These are phyloP conservation scores for Royoungia palumana DNA, from an alignment of 768 basidiomycete species.

Conservation along the genomic window DNA sequence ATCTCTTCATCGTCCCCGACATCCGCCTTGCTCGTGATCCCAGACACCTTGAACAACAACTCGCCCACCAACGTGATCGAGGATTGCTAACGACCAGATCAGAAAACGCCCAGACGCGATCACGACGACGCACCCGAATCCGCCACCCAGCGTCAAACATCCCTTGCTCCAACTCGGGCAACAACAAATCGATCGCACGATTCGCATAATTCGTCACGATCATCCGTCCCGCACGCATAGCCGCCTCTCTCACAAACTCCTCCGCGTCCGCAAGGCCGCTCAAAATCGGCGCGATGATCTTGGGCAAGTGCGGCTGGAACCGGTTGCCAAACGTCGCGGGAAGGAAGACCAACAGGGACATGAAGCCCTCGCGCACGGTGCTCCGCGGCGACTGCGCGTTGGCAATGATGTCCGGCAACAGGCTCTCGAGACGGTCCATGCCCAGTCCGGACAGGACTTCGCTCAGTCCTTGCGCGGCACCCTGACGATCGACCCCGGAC, in stretches of 20 bases:
- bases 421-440: constrained; percentile 93
- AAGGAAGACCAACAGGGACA: constrained; percentile 93
- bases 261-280: constrained; percentile 89
- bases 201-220: constrained; percentile 91
- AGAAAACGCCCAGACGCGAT: too few relatives aligned
- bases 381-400: constrained; percentile 88
- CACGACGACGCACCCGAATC: constrained; percentile 64
- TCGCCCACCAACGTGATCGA: constrained; percentile 96
- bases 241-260: constrained; percentile 94
- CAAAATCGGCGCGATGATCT: constrained; percentile 91
- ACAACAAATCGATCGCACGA: constrained; percentile 87
- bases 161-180: constrained; percentile 91
- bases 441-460: constrained; percentile 95
- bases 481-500: constrained; percentile 80
- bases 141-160: constrained; percentile 97
- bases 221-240: constrained; percentile 99
- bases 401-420: constrained; percentile 89
- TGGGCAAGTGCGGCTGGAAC: constrained; percentile 93
- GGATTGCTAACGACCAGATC: constrained; percentile 60
- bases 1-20: constrained; percentile 68
- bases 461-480: constrained; percentile 74
- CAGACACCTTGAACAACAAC: constrained; percentile 92
- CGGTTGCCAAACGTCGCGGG: constrained; percentile 95
- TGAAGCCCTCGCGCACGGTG: constrained; percentile 96
- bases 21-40: constrained; percentile 85